Evolutionary conservation across 345 rosid genomes (phyloP).

Genomic region (Leavenworthia alabamica): DNA sequence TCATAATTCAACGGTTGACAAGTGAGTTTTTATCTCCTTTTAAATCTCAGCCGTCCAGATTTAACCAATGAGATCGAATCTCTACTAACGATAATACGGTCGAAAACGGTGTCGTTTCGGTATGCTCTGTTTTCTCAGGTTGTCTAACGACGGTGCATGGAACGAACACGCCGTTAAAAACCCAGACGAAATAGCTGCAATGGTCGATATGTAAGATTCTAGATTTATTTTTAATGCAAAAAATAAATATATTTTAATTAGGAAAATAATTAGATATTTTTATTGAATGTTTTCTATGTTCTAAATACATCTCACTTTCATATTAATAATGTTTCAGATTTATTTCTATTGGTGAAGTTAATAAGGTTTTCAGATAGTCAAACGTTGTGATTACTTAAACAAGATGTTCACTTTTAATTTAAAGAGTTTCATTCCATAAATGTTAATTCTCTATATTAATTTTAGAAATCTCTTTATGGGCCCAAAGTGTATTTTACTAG

Average conservation of each 20-base stretch:
- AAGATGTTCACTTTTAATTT: neutral
- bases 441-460: neutral
- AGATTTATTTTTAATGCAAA: neutral
- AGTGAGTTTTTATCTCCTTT: neutral
- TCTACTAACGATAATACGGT: neutral
- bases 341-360: neutral
- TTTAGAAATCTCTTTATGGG: neutral
- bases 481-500: neutral
- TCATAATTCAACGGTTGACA: conserved; percentile 20
- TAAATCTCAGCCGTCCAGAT: conserved; percentile 13
- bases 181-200: conserved; percentile 63
- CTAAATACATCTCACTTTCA: conserved; percentile 14
- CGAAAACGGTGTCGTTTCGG: neutral
- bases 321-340: neutral
- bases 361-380: conserved; percentile 8
- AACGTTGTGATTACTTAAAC: conserved; percentile 4
- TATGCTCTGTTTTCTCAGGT: conserved; percentile 20
- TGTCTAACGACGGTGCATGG: conserved; percentile 36
- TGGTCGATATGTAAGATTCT: conserved; percentile 64
- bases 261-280: neutral
- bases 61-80: neutral
- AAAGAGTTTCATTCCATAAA: conserved; percentile 1
- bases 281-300: neutral
- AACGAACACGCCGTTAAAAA: conserved; percentile 53
- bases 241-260: neutral